Evolutionary conservation across 2,329 filamentous ascomycete species (phyloP).

Genomic region (Curvularia sp.): DNA sequence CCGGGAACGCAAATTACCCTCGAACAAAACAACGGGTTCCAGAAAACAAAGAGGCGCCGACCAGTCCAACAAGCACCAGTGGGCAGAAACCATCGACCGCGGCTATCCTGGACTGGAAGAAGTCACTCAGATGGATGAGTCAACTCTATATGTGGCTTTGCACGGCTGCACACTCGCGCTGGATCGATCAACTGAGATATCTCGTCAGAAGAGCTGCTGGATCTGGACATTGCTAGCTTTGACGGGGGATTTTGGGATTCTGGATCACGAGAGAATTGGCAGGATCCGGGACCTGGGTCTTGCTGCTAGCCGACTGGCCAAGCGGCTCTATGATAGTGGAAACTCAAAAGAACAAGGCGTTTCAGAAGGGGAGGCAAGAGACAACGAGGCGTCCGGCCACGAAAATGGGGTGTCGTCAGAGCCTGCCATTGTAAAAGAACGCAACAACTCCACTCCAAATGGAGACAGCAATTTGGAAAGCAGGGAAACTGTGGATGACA

Average conservation of each 20-base stretch:
- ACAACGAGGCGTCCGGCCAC: conserved; percentile 1
- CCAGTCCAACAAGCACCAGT: conserved; percentile 49
- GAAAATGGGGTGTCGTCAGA: not conserved
- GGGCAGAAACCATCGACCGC: conserved; percentile 39
- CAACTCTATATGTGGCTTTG: conserved; percentile 70
- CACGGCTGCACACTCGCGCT: conserved; percentile 68
- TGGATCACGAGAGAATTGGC: conserved; percentile 77
- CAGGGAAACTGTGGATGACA: conserved; percentile 4
- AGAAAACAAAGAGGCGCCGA: conserved; percentile 9
- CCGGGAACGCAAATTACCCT: conserved; percentile 42
- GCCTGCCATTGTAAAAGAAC: not conserved
- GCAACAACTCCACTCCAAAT: not conserved
- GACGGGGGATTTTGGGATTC: conserved; percentile 74
- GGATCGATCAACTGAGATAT: conserved; percentile 65
- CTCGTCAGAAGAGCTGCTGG: conserved; percentile 78
- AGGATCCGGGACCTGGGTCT: conserved; percentile 81
- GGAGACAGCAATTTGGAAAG: not conserved
- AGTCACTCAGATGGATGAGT: conserved; percentile 65
- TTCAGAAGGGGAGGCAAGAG: not conserved
- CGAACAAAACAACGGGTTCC: not conserved
- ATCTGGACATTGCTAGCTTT: conserved; percentile 82
- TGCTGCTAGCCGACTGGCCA: conserved; percentile 69
- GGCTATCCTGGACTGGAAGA: conserved; percentile 58
- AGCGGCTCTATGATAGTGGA: conserved; percentile 32
- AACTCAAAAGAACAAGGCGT: not conserved